Base-by-base conservation (phyloP, 2,329 filamentous ascomycete genomes). In the Claviceps arundinis region DNA sequence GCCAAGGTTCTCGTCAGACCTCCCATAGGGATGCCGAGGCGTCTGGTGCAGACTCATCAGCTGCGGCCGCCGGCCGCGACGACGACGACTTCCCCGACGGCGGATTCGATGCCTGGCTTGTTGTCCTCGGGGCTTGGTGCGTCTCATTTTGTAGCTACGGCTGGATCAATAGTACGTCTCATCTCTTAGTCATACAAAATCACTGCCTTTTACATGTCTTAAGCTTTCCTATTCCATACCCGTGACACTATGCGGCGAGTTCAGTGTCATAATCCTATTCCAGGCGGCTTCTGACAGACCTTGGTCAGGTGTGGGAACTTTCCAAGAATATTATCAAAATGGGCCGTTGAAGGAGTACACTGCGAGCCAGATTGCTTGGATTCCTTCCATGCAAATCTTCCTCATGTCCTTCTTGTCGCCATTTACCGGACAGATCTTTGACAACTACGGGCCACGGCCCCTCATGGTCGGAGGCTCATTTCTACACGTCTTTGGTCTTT, bases 321-420 rank as follows among this genome's bases (percentile, higher is more conserved):
- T 82, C 57, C 78, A 82, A 58, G 71, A 74, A 19, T 80, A 81
- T 60, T 83, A 82, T 57, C 66, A 79, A 55, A 68, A 62, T 6
- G 64, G 72, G 7, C 69, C 74, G 17, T 64, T 82, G 2, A 61
- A 58, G 5, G 48, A 68, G 2, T 76, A 78, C 56, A 75, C 76
- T 0, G 60, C 75, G 1, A 77, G 74, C 51, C 75, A 74, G 0
- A 69, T 83, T n/a, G 68, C 78, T n/a, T 83, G 79, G 80, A 82
- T 82, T 47, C 72, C 76, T 0, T 77, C 77, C 0, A 61, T 81
- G 7, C 73, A 81, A 55, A 59, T 56, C 63, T 67, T 43, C n/a
- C 34, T 22, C 16, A 51, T 41, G 42, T 34, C 26, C 9, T 43
- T 30, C 14, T 17, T 53, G 19, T 40, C 41, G 40, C 53, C 50